Evolutionary conservation across 2,329 filamentous ascomycete genomes (phyloP).

Genomic region (Leptoxyphium fumago): DNA sequence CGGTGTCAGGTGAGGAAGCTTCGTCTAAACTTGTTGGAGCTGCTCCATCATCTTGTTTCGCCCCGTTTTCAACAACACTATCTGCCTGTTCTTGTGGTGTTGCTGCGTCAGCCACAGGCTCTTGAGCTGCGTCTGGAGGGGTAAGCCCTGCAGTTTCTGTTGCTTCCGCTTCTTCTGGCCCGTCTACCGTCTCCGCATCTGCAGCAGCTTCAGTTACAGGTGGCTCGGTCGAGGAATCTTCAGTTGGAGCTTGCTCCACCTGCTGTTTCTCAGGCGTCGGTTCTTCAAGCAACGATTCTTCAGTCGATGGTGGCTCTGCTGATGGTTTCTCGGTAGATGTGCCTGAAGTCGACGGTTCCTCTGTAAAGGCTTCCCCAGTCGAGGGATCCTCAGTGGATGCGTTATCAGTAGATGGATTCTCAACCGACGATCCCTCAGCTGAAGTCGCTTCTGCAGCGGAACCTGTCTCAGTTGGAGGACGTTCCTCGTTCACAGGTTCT

Average conservation of each 20-base stretch:
- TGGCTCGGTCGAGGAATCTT: not conserved
- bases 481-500: not conserved
- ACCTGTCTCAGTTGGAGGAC: not conserved
- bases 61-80: not conserved
- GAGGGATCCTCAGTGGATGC: not conserved
- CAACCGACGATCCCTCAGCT: not conserved
- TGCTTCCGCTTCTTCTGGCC: not conserved
- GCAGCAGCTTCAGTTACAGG: not conserved
- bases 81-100: not conserved
- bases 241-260: not conserved
- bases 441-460: not conserved
- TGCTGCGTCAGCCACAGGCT: not conserved
- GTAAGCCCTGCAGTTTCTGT: not conserved
- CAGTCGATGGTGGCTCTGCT: not conserved
- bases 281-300: not conserved
- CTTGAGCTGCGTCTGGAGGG: not conserved
- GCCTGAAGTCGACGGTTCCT: not conserved
- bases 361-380: not conserved
- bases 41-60: too few relatives aligned
- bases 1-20: too few relatives aligned
- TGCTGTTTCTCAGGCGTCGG: not conserved
- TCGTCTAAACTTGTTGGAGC: too few relatives aligned
- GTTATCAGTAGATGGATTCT: too few relatives aligned
- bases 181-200: not conserved
- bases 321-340: not conserved